Evolutionary conservation across 176 grass and related monocot genomes (phyloP), one percentile per base, ranked within the genome.

Genomic region (Zea mays): DNA sequence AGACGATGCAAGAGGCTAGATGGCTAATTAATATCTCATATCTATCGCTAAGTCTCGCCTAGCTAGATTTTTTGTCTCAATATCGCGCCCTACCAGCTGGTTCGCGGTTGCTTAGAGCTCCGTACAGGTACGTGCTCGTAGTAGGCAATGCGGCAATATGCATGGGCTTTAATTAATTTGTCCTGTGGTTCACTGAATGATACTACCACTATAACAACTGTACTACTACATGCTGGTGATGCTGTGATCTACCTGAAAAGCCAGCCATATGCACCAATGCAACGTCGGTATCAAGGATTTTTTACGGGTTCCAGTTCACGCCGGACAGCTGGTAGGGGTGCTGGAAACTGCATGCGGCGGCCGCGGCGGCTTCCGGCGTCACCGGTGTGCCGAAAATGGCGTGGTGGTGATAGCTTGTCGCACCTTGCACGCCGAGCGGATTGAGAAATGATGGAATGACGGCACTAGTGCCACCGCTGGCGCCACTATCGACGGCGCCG

Each of bases 291-390:
- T 78, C 54, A 60, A 46, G 63, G 67, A 60, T 36, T 4, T 0
- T 65, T 93, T 83, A 85, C 66, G 88, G 63, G 76, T 83, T 83
- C 94, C 94, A 97, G 73, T 93, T 97, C 62, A 91, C 69, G 20
- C 86, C 85, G 61, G 94, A 67, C 46, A 93, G 87, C 69, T 93
- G 94, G 69, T 74, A 91, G 0, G 82, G 89, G 17, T 91, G 76
- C 82, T 89, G 88, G 73, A 97, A 85, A 14, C 63, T 63, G 77
- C 72, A 77, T n/a, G 66, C 71, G 6, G 54, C 79, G 44, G 70
- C 81, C 1, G 48, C 79, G 6, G 73, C 43, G 10, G 85, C 84
- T 62, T 84, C 91, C 17, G 82, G 89, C 21, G 79, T 35, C 37
- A 67, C 17, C 16, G 75, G 36, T 39, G 71, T 20, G 44, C 67